These are phyloP conservation scores for Pseudogymnoascus sp. DNA, from an alignment of 2,329 filamentous ascomycete genomes.

Conservation along the genomic window DNA sequence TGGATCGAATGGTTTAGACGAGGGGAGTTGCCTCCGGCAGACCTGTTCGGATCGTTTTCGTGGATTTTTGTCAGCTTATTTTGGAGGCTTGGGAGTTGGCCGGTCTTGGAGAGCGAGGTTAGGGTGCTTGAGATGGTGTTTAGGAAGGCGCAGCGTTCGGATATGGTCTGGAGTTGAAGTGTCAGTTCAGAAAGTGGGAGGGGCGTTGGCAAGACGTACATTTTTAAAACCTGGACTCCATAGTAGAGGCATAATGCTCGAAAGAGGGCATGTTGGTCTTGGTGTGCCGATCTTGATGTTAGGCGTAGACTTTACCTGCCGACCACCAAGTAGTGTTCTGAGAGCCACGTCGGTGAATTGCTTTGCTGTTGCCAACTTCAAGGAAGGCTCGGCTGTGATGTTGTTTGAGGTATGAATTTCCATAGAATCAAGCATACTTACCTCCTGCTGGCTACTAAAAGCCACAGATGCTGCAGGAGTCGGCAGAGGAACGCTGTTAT, in stretches of 20 bases:
- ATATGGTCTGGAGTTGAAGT: constrained; percentile 15
- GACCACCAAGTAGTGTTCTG: constrained; percentile 14
- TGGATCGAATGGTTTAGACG: constrained; percentile 3
- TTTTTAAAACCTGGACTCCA: constrained; percentile 25
- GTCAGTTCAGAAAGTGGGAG: not conserved
- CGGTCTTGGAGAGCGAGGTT: constrained; percentile 14
- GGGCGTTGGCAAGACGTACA: constrained; percentile 12
- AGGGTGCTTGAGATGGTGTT: constrained; percentile 16
- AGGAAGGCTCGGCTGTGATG: not conserved
- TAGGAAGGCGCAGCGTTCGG: constrained; percentile 17
- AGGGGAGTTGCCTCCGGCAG: not conserved
- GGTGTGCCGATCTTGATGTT: constrained; percentile 15
- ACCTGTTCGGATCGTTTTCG: no score
- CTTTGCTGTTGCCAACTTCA: not conserved
- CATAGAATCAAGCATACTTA: constrained; percentile 5
- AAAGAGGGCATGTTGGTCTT: constrained; percentile 13
- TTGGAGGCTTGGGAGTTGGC: constrained; percentile 19
- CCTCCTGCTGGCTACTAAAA: not conserved
- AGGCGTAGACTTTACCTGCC: not conserved
- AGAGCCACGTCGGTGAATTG: constrained; percentile 14
- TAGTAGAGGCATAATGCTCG: constrained; percentile 18
- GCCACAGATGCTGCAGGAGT: not conserved
- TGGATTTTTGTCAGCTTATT: constrained; percentile 16
- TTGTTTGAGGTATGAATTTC: not conserved
- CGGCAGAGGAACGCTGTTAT: constrained; percentile 9